Base-by-base conservation (phyloP, 225 moss, liverwort and hornwort species). In the Sphagnum contortum region DNA sequence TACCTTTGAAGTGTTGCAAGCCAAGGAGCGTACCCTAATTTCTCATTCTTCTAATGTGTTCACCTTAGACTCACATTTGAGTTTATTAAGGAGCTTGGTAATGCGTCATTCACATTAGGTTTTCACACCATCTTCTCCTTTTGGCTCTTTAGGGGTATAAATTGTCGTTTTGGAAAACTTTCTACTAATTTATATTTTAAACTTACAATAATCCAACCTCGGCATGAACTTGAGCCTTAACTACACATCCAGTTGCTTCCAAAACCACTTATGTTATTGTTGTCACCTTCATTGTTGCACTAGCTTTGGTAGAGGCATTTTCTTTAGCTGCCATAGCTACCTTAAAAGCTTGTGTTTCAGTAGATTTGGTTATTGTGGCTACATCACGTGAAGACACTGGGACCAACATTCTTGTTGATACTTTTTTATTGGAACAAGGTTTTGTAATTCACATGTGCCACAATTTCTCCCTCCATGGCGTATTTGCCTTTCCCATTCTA, bases 191-290 rank as follows among this genome's bases (percentile, higher is more conserved):
- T 76, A 64, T 55, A 60, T 58, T 90, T 84, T 3, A 69, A 70
- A 45, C 70, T 80, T 49, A 71, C 79, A n/a, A 54, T 60, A 88
- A 64, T 54, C 87, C 92, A 5, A 62, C 70, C 13, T 83, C 83
- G 59, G 73, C 75, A 46, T 79, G 78, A 57, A 78, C 82, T 57
- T 82, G 86, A 6, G 81, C 90, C 60, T 79, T 84, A 2, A 69
- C 71, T 7, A 90, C 92, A n/a, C 73, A 76, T 2, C 92, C 92
- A 12, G 96, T 92, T 9, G 81, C 87, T 69, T 98, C 96, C 49
- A 98, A 72, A 48, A 92, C 96, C 2, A 75, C 85, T 72, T 91
- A 91, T 4, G 96, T 92, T 45, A 75, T 77, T 12, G 87, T 83
- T 2, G 92, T 92, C 49, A 90, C 92, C 75, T 86, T 89, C 61